Evolutionary conservation across 2,329 filamentous ascomycete species (phyloP).

Genomic region (Phialemonium atrogriseum): DNA sequence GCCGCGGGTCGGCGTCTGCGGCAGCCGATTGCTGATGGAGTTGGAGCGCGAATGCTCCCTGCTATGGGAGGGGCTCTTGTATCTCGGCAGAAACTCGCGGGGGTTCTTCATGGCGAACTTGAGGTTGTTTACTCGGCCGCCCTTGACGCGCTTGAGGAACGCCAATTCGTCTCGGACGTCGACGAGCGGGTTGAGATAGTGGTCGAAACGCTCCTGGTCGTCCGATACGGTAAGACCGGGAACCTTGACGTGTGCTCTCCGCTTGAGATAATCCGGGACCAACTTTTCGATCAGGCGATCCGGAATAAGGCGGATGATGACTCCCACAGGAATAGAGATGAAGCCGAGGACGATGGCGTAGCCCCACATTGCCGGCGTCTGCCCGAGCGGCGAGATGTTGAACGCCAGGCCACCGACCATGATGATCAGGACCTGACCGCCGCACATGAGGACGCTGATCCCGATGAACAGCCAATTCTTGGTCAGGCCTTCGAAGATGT

Average conservation of each 20-base stretch:
- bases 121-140: constrained; percentile 72
- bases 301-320: constrained; percentile 74
- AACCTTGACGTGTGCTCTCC: constrained; percentile 31
- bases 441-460: constrained; percentile 83
- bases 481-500: constrained; percentile 83
- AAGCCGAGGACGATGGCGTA: constrained; percentile 77
- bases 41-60: constrained; percentile 57
- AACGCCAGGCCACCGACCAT: constrained; percentile 80
- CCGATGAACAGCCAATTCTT: constrained; percentile 83
- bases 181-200: constrained; percentile 63
- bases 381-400: constrained; percentile 50
- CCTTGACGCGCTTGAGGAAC: constrained; percentile 73
- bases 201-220: constrained; percentile 52
- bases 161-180: constrained; percentile 74
- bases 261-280: constrained; percentile 45
- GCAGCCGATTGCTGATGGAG: constrained; percentile 40
- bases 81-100: constrained; percentile 57
- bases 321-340: constrained; percentile 77
- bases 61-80: constrained; percentile 55
- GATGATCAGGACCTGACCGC: constrained; percentile 81
- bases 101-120: constrained; percentile 72
- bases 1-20: constrained; percentile 54
- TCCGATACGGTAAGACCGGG: constrained; percentile 55
- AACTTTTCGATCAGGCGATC: constrained; percentile 54
- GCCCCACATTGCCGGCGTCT: constrained; percentile 75